These are phyloP conservation scores for Brettanomyces custersianus DNA, from an alignment of 805 yeast genomes.

Conservation along the genomic window DNA sequence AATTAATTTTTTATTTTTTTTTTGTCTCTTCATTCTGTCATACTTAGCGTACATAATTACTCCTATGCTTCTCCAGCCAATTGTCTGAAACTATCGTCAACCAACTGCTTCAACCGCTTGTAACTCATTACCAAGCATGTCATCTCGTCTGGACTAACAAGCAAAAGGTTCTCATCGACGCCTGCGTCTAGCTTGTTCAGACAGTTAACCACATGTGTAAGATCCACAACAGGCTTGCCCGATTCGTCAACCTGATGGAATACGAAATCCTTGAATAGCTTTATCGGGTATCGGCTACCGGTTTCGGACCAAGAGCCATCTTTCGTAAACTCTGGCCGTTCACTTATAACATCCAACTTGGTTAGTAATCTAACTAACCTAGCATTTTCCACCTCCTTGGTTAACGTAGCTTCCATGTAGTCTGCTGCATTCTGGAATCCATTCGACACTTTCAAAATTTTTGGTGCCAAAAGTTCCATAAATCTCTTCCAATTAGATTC, in stretches of 20 bases:
- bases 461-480: constrained; percentile 32
- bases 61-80: constrained; percentile 14
- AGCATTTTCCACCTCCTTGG: constrained; percentile 79
- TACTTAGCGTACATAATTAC: no score
- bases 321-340: constrained; percentile 56
- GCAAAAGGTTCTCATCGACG: constrained; percentile 68
- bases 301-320: constrained; percentile 61
- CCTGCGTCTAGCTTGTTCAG: constrained; percentile 92
- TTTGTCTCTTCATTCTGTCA: no score
- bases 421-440: constrained; percentile 46
- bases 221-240: constrained; percentile 72
- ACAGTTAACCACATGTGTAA: constrained; percentile 69
- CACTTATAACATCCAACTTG: constrained; percentile 71
- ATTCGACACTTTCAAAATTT: constrained; percentile 38
- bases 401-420: constrained; percentile 49
- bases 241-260: constrained; percentile 76
- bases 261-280: constrained; percentile 72
- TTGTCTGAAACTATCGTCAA: constrained; percentile 60
- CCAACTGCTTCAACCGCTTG: constrained; percentile 66
- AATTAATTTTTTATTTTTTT: neutral
- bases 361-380: constrained; percentile 74
- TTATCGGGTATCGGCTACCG: constrained; percentile 65
- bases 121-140: constrained; percentile 79
- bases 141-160: constrained; percentile 79
- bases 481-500: constrained; percentile 25